Evolutionary conservation across 805 yeast genomes (phyloP).

Genomic region (Teunomyces tritomae): DNA sequence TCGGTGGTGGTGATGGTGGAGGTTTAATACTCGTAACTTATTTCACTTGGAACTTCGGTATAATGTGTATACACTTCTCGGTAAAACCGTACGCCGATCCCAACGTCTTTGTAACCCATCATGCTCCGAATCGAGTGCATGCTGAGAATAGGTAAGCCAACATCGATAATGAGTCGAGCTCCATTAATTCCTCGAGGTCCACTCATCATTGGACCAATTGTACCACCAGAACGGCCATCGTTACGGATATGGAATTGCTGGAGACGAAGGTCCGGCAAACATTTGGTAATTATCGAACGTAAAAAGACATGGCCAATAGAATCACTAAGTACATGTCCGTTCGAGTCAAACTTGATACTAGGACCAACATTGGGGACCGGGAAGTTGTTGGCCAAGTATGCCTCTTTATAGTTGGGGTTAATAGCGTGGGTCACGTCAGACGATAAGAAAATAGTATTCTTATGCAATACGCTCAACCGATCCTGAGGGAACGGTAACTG

Average conservation of each 20-base stretch:
- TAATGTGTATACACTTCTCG: conserved; percentile 29
- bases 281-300: conserved; percentile 19
- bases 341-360: conserved; percentile 34
- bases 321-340: conserved; percentile 39
- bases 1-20: no score
- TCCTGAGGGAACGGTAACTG: conserved; percentile 2
- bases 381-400: conserved; percentile 29
- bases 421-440: conserved; percentile 45
- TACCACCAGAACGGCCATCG: conserved; percentile 41
- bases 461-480: conserved; percentile 6
- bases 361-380: conserved; percentile 42
- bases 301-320: conserved; percentile 27
- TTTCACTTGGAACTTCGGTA: conserved; percentile 12
- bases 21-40: background rate
- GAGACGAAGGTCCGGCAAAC: conserved; percentile 20
- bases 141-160: conserved; percentile 41
- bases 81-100: conserved; percentile 35
- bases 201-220: conserved; percentile 42
- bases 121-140: conserved; percentile 43
- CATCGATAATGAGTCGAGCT: conserved; percentile 34
- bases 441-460: conserved; percentile 29
- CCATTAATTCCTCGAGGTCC: conserved; percentile 26
- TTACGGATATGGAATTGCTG: conserved; percentile 42
- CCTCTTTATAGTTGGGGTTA: conserved; percentile 38
- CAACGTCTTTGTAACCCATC: conserved; percentile 39